Evolutionary conservation across 106 monocot genomes (phyloP), one percentile per base, ranked within the genome.

Genomic region (Allium sativum): DNA sequence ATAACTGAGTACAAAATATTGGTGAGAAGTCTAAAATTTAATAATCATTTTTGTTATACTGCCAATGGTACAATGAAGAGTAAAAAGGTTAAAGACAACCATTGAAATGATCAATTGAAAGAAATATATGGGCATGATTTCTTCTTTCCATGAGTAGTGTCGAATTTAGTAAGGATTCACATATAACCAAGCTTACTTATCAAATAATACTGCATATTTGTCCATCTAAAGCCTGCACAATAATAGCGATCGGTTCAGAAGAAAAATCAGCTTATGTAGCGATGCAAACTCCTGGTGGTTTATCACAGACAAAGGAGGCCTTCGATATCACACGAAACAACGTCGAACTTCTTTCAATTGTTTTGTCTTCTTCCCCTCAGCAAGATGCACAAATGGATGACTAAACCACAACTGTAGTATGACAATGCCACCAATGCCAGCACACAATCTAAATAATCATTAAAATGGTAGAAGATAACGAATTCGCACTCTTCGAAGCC

Each of bases 251-350:
- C 94, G 40, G 77, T 84, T 52, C 79, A 22, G 95, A 79, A 56
- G 41, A 61, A 64, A 81, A 84, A 64, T 42, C 79, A 53, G 68
- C 71, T 21, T 69, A 65, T 40, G 16, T 42, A 4, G 56, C 70
- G 7, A 70, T 69, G 58, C 71, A 81, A 42, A 21, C 63, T 44
- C 66, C 72, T 10, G 41, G 48, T 53, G 84, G 82, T 31, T 62
- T 69, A 56, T 74, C 68, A 47, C 81, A 90, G 62, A 79, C 79
- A 40, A 95, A 95, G 66, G 95, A 95, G 66, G 82, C 90, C 42
- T 84, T 90, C 74, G 82, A 95, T 78, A 81, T 95, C 4, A 84
- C 95, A 66, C 80, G 77, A 3, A 95, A 95, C 68, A 84, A 87
- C 59, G 63, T 90, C n/a, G 90, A 95, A 66, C 95, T 95, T 69